Evolutionary conservation across 306 rosid species (phyloP).

Genomic region (Astragalus membranaceus): DNA sequence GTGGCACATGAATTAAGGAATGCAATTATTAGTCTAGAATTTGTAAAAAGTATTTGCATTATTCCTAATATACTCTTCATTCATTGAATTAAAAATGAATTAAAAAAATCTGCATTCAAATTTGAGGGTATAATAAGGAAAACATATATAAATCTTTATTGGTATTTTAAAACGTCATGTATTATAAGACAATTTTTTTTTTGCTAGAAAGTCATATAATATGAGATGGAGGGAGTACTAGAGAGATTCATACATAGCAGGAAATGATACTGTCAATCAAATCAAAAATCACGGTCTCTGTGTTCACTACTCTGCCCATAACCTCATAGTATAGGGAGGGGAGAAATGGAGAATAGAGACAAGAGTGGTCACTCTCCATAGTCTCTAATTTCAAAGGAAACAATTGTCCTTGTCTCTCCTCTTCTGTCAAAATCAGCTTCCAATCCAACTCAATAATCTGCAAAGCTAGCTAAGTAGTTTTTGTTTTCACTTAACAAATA

Average conservation of each 20-base stretch:
- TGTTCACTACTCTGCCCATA: neutral
- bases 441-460: conserved; percentile 17
- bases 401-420: conserved; percentile 8
- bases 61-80: too few relatives aligned
- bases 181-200: too few relatives aligned
- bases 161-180: too few relatives aligned
- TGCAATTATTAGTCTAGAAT: too few relatives aligned
- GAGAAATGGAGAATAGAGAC: neutral
- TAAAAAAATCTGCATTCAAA: too few relatives aligned
- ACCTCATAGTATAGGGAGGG: neutral
- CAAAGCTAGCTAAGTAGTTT: neutral
- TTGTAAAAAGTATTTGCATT: too few relatives aligned
- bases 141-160: too few relatives aligned
- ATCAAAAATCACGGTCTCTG: neutral
- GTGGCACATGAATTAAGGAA: too few relatives aligned
- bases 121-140: too few relatives aligned
- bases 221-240: too few relatives aligned
- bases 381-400: conserved; percentile 16
- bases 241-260: neutral
- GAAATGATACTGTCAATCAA: neutral
- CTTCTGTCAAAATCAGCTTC: neutral
- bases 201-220: too few relatives aligned
- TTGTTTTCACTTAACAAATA: neutral
- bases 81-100: too few relatives aligned
- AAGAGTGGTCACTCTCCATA: conserved; percentile 4